Conservation (phyloP, 208 protist species). For the Endotrypanum monterogeii region DNA sequence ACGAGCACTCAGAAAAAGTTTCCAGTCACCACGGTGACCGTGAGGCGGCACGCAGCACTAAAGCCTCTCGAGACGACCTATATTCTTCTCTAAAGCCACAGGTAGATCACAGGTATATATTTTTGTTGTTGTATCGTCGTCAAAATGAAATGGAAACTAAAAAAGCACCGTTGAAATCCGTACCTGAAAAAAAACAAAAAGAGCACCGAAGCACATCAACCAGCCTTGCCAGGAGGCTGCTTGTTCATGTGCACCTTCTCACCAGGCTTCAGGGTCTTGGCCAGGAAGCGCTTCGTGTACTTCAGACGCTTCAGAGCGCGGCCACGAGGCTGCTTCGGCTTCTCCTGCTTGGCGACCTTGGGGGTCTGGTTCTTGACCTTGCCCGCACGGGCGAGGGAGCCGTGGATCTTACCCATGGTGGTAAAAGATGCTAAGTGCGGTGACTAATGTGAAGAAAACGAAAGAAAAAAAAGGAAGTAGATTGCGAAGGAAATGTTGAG, state of each 20-base stretch:
- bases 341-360: constrained; percentile 96
- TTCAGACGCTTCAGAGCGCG: constrained; percentile 97
- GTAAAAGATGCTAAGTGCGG: constrained; percentile 4
- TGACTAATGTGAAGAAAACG: not conserved
- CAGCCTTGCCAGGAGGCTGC: constrained; percentile 90
- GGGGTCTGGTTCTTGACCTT: constrained; percentile 99
- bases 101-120: not conserved
- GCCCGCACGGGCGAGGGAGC: constrained; percentile 97
- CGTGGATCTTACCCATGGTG: constrained; percentile 98
- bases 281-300: constrained; percentile 97
- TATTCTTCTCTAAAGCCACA: not conserved
- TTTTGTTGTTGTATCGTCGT: constrained; percentile 5
- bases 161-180: constrained; percentile 14
- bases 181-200: not conserved
- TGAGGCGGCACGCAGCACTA: not conserved
- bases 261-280: constrained; percentile 91
- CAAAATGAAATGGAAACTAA: constrained; percentile 17
- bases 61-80: not conserved
- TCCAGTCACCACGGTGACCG: not conserved
- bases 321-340: constrained; percentile 94
- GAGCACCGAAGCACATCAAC: constrained; percentile 42
- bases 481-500: not conserved
- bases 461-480: constrained; percentile 13
- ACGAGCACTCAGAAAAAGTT: not conserved
- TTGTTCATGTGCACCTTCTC: constrained; percentile 95